These are phyloP conservation scores for Didymella lethalis DNA, from an alignment of 2,329 filamentous ascomycete species.

Conservation along the genomic window DNA sequence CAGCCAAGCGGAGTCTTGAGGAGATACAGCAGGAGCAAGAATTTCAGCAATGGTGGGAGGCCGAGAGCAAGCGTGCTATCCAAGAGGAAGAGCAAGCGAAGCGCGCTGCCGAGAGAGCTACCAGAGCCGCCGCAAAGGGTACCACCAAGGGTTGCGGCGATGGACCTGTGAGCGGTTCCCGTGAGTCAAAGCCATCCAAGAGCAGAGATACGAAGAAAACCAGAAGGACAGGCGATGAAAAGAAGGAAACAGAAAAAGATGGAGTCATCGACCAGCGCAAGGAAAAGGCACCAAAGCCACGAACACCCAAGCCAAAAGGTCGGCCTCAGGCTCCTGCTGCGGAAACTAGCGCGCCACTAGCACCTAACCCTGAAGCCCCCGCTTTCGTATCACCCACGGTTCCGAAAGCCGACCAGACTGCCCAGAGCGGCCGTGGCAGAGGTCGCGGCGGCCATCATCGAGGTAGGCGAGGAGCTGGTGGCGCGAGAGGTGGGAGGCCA, in stretches of 20 bases:
- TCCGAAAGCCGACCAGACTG: neutral
- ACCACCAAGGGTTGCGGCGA: conserved; percentile 40
- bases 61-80: conserved; percentile 76
- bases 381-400: neutral
- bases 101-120: conserved; percentile 42
- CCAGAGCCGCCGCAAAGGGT: conserved; percentile 32
- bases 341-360: neutral
- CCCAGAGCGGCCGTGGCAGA: conserved; percentile 7
- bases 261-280: conserved; percentile 24
- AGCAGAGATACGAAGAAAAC: conserved; percentile 27
- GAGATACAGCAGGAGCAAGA: conserved; percentile 98
- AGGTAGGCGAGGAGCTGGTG: conserved; percentile 32
- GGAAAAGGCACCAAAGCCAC: conserved; percentile 17
- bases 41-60: conserved; percentile 96
- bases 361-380: conserved; percentile 9
- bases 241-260: conserved; percentile 25
- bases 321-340: conserved; percentile 3
- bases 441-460: conserved; percentile 31
- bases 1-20: conserved; percentile 85
- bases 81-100: conserved; percentile 62
- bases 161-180: conserved; percentile 18
- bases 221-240: conserved; percentile 39
- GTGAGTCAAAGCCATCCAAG: neutral
- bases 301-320: conserved; percentile 2
- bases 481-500: conserved; percentile 32